A percentile compares a stretch with the other conserved stretches of the same genome.
These are phyloP conservation scores for Breynia disticha DNA, from an alignment of 441 rosid species.

Conservation along the genomic window DNA sequence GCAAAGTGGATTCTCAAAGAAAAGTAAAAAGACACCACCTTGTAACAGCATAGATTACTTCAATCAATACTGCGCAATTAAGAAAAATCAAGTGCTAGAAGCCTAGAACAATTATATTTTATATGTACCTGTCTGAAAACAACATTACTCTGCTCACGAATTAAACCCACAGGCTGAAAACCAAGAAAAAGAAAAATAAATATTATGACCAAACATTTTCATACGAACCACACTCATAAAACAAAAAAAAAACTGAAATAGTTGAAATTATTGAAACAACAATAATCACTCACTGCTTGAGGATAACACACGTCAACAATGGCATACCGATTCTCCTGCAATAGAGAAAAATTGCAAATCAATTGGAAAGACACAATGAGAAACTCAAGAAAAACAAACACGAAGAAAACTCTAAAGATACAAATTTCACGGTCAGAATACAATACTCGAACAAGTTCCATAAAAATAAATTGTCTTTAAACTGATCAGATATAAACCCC, in stretches of 20 bases:
- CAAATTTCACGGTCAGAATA: not conserved
- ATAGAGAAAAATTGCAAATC: constrained; percentile 7
- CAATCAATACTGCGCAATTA: too few relatives aligned
- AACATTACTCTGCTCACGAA: constrained; percentile 73
- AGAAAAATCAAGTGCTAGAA: too few relatives aligned
- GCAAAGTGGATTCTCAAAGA: too few relatives aligned
- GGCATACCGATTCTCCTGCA: constrained; percentile 85
- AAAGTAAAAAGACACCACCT: too few relatives aligned
- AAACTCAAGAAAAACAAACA: constrained; percentile 3
- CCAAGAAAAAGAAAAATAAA: constrained; percentile 1
- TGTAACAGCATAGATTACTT: too few relatives aligned
- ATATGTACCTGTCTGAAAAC: constrained; percentile 62
- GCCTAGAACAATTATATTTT: not conserved
- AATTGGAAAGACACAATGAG: constrained; percentile 1
- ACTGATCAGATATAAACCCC: too few relatives aligned
- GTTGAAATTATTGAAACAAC: not conserved
- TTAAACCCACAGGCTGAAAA: constrained; percentile 82
- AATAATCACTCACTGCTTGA: constrained; percentile 44
- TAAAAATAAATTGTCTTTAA: too few relatives aligned
- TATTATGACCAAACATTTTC: too few relatives aligned
- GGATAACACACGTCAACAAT: constrained; percentile 90
- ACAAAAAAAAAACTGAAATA: not conserved
- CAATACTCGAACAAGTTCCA: too few relatives aligned
- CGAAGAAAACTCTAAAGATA: not conserved
- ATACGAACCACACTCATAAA: too few relatives aligned